Evolutionary conservation across 1,284 basidiomycete species (phyloP), one percentile per base, ranked within the genome.

Genomic region (Ganoderma multipileum): DNA sequence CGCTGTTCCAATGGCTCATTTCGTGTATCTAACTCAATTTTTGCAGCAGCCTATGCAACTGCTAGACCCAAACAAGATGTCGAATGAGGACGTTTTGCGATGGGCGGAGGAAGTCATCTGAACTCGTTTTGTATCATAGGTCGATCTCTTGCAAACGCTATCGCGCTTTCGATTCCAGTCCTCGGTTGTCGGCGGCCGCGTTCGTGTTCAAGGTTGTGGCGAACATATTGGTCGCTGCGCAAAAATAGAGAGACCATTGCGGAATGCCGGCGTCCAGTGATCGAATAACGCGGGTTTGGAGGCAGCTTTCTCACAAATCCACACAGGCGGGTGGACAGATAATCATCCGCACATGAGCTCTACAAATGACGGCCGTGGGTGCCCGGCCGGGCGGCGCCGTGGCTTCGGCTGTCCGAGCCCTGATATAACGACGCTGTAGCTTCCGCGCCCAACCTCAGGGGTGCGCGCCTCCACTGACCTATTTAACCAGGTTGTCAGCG

Each of bases 91-190:
- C 66, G 83, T 89, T 20, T 75, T 86, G 44, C 81, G 82, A 23
- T 91, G 90, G 89, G 86, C 87, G n/a, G 90, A 92, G 76, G 86
- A 87, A 76, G 76, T 86, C 59, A 74, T 42, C 30, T 68, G 67
- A 68, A 47, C 20, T 33, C 41, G 23, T 50, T 36, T 26, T 61
- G 18, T 44, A 44, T 44, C 5, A 11, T 20, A 26, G 8, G 60
- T 61, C 33, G 20, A 59, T 59, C 57, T 55, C 47, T 55, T 55
- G 52, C 52, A 55, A 55, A 30, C 30, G 52, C 52, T 55, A 55
- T 55, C 52, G 28, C 18, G 52, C 52, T 55, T 28, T 55, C 47
- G 23, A 26, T 50, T 50, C 28, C 52, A 28, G 16, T 8, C 33
- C 33, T 33, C 33, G 33, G 6, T 18, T 12, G 16, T 50, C 47